These are phyloP conservation scores for Diaporthe destruens DNA, from an alignment of 2,329 filamentous ascomycete genomes.

Conservation along the genomic window DNA sequence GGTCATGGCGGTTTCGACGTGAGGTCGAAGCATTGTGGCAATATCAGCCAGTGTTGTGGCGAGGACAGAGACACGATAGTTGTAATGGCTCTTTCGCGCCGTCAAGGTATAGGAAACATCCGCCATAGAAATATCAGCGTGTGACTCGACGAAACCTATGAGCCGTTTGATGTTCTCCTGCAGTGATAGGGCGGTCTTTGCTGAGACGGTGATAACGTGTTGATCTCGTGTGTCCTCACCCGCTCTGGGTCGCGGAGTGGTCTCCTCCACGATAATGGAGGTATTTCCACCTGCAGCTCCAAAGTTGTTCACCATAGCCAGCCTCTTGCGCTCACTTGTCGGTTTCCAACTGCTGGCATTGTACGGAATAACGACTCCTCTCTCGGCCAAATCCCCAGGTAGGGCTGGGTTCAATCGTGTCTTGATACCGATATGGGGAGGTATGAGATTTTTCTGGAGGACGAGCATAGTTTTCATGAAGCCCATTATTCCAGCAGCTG, in stretches of 20 bases:
- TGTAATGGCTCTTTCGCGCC: neutral
- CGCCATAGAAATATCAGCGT: neutral
- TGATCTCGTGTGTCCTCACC: neutral
- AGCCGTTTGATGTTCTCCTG: neutral
- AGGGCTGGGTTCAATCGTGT: conserved; percentile 36
- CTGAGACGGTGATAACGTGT: conserved; percentile 4
- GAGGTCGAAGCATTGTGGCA: neutral
- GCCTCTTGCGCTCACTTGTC: neutral
- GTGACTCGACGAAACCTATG: neutral
- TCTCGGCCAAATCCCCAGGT: conserved; percentile 11
- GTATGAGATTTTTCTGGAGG: conserved; percentile 61
- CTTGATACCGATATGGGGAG: conserved; percentile 64
- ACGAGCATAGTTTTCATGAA: conserved; percentile 64
- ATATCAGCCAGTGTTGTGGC: conserved; percentile 35
- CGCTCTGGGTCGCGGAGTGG: neutral
- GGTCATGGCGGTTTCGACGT: neutral
- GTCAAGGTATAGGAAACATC: conserved; percentile 22
- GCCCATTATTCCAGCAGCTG: conserved; percentile 53
- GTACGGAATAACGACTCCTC: neutral
- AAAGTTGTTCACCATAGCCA: conserved; percentile 31
- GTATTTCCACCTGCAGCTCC: conserved; percentile 32
- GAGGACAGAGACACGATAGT: neutral
- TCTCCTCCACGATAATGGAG: conserved; percentile 9
- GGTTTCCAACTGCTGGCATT: neutral
- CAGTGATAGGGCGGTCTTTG: neutral